Conservation (phyloP, 1,284 basidiomycete genomes). For the Schizophyllum amplum region DNA sequence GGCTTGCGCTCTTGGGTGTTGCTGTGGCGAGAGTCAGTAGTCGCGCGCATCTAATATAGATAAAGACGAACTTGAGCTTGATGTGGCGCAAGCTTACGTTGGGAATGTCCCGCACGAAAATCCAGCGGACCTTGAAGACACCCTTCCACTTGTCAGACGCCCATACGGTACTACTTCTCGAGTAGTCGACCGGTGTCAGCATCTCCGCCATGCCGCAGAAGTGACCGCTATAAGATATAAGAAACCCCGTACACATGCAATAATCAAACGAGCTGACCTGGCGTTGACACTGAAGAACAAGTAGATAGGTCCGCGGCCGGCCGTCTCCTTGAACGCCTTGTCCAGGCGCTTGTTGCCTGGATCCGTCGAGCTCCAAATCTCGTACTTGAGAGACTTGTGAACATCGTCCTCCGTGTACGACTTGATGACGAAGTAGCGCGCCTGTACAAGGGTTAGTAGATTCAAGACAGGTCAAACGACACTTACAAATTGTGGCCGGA, state of each 20-base stretch:
- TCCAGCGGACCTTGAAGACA: slow-evolving; percentile 92
- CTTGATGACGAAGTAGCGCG: slow-evolving; percentile 94
- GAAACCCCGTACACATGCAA: neutral
- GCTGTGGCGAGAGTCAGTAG: slow-evolving; percentile 31
- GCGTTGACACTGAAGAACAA: slow-evolving; percentile 96
- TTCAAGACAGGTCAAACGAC: neutral
- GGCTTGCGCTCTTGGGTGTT: slow-evolving; percentile 96
- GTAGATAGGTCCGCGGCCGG: slow-evolving; percentile 84
- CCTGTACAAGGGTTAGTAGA: slow-evolving; percentile 32
- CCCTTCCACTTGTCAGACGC: slow-evolving; percentile 99
- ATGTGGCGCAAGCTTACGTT: slow-evolving; percentile 81
- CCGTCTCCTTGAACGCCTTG: slow-evolving; percentile 88
- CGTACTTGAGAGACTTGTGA: slow-evolving; percentile 92
- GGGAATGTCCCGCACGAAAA: slow-evolving; percentile 91
- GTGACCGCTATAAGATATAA: slow-evolving; percentile 59
- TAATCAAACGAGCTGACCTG: slow-evolving; percentile 34
- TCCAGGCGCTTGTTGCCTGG: slow-evolving; percentile 94
- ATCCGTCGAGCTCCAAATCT: slow-evolving; percentile 95
- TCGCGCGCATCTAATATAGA: slow-evolving; percentile 13
- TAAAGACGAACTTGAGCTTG: slow-evolving; percentile 57
- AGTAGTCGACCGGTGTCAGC: slow-evolving; percentile 85
- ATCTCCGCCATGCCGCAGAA: slow-evolving; percentile 98
- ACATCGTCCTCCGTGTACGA: slow-evolving; percentile 97
- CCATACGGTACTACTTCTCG: slow-evolving; percentile 87
- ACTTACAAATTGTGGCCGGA: slow-evolving; percentile 68